Conservation (phyloP, 495 filamentous ascomycete species). For the Glutinoglossum americanum region DNA sequence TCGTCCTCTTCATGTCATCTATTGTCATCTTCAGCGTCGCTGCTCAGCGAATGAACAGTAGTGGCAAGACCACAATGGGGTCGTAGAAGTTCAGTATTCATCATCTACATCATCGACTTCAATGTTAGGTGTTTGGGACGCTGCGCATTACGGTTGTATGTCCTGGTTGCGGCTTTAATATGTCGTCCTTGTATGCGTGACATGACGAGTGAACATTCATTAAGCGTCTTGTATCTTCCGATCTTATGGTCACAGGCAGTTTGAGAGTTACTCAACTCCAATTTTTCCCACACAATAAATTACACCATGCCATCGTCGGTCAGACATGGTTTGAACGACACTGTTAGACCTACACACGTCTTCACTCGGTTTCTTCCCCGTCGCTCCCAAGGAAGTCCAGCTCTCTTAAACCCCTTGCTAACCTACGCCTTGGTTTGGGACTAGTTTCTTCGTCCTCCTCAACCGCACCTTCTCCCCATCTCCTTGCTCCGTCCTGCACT, state of each 20-base stretch:
- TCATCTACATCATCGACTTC: background rate
- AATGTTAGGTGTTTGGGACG: background rate
- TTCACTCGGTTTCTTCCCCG: conserved; percentile 31
- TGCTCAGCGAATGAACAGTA: conserved; percentile 46
- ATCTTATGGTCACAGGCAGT: background rate
- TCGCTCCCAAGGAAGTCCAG: conserved; percentile 31
- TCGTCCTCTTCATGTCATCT: conserved; percentile 86
- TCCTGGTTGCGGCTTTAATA: background rate
- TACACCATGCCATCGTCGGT: no score
- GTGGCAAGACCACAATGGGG: conserved; percentile 16
- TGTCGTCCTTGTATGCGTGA: background rate
- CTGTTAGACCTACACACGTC: no score
- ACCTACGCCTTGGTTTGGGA: conserved; percentile 18
- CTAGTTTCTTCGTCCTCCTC: conserved; percentile 23
- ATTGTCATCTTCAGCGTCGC: conserved; percentile 82
- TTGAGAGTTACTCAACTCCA: no score
- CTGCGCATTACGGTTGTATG: background rate
- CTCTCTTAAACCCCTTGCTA: conserved; percentile 24
- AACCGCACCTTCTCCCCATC: conserved; percentile 40
- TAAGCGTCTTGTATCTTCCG: background rate
- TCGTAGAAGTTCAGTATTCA: background rate
- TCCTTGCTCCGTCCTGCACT: conserved; percentile 54
- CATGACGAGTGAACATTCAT: background rate
- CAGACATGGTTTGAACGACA: no score
- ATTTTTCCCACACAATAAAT: no score